A percentile compares a stretch with the other conserved stretches of the same genome.
Evolutionary conservation across 805 yeast species (phyloP).

Genomic region (Grigorovia transvaalensis): DNA sequence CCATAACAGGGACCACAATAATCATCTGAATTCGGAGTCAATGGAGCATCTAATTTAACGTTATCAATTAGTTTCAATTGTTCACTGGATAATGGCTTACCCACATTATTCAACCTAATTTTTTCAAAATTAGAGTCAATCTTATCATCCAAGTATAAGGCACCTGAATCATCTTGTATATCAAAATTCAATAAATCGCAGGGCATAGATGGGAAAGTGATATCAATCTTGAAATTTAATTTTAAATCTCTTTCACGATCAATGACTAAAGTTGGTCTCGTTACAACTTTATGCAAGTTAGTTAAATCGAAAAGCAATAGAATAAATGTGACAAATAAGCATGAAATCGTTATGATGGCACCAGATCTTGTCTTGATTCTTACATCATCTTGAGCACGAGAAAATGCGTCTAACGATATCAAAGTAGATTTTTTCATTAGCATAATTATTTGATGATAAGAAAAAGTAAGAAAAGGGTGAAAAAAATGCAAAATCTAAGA

Average conservation of each 20-base stretch:
- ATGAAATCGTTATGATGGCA: conserved; percentile 72
- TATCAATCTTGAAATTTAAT: conserved; percentile 69
- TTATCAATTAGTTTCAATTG: conserved; percentile 40
- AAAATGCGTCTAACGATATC: conserved; percentile 71
- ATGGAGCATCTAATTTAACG: conserved; percentile 44
- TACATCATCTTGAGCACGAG: conserved; percentile 91
- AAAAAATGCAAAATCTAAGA: too few relatives aligned
- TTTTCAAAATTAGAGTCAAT: conserved; percentile 64
- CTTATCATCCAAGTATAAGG: conserved; percentile 56
- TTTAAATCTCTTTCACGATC: conserved; percentile 70
- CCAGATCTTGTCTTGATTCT: conserved; percentile 81
- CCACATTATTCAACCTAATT: conserved; percentile 44
- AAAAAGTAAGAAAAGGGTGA: too few relatives aligned
- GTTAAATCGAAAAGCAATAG: conserved; percentile 65
- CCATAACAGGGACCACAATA: conserved; percentile 93
- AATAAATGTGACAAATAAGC: conserved; percentile 49
- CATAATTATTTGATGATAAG: too few relatives aligned
- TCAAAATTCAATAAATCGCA: conserved; percentile 77
- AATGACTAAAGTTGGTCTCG: conserved; percentile 77
- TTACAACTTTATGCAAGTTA: conserved; percentile 57
- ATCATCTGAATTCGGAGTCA: conserved; percentile 67
- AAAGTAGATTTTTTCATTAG: conserved; percentile 23
- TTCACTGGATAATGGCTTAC: conserved; percentile 38
- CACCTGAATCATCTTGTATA: conserved; percentile 83
- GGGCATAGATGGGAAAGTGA: conserved; percentile 75